Percentiles rank a stretch among this genome's conserved stretches.
Evolutionary conservation across 106 monocot genomes (phyloP).

Genomic region (Agapanthus africanus): DNA sequence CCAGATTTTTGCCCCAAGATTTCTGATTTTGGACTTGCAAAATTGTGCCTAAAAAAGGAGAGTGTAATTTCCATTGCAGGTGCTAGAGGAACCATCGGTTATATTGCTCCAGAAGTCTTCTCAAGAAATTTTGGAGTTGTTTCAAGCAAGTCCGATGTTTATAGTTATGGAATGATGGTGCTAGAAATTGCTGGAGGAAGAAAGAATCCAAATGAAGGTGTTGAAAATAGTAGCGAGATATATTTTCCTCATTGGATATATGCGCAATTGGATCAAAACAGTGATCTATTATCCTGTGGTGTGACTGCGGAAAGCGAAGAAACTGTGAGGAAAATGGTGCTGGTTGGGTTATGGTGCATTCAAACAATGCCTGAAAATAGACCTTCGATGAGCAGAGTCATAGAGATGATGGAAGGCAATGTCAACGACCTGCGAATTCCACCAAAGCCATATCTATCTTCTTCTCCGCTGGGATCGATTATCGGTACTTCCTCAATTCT

Average conservation of each 20-base stretch:
- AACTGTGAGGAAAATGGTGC: slow-evolving; percentile 11
- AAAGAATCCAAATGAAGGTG: neutral
- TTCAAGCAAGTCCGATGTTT: slow-evolving; percentile 34
- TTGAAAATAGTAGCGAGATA: slow-evolving; percentile 16
- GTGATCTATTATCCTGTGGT: neutral
- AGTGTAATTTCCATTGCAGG: slow-evolving; percentile 19
- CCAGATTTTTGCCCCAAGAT: slow-evolving; percentile 36
- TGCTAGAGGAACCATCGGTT: slow-evolving; percentile 37
- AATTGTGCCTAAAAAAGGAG: slow-evolving; percentile 22
- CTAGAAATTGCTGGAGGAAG: slow-evolving; percentile 31
- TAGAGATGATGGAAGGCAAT: slow-evolving; percentile 26
- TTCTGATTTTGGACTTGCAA: slow-evolving; percentile 36
- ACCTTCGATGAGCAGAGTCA: slow-evolving; percentile 14
- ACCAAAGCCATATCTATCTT: slow-evolving; percentile 7
- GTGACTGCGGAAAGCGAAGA: slow-evolving; percentile 9
- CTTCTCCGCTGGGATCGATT: too few species aligned
- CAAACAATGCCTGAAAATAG: slow-evolving; percentile 12
- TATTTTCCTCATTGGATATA: slow-evolving; percentile 32
- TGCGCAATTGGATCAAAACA: neutral
- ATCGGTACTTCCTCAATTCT: too few species aligned
- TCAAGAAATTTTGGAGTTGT: slow-evolving; percentile 19
- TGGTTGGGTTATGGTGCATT: slow-evolving; percentile 18
- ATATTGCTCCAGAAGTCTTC: slow-evolving; percentile 34
- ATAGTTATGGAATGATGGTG: slow-evolving; percentile 42
- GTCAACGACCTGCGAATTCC: slow-evolving; percentile 11